Base-by-base conservation (phyloP, 257 asterid species). In the Perilla frutescens region DNA sequence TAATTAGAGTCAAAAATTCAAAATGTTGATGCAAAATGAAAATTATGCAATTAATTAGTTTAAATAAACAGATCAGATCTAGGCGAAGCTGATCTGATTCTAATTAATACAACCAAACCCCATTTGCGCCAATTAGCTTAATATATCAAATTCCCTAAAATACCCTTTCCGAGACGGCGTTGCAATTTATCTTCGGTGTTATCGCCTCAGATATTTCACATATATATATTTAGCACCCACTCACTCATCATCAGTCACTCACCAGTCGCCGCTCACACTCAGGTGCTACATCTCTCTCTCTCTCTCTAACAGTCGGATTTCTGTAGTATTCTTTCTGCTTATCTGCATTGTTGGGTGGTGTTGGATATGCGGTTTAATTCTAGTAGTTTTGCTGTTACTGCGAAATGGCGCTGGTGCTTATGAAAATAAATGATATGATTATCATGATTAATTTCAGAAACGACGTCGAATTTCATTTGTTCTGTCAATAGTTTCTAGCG, bases 241-340 rank as follows among this genome's bases (percentile, higher is more conserved):
- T 20, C 45, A 49, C 64, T 62, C 57, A 10, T 62, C 12, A 40
- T 36, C 56, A 11, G 71, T 81, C 77, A 66, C 74, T 62, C 77
- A 4, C 31, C 62, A 68, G 73, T 71, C 72, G 31, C 53, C 65
- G 13, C 45, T 49, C 34, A 3, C 12, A 13, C 63, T 76, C 82
- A 77, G 82, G 80, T 80, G 41, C 64, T 34, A 61, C 3, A 47
- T 7, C 55, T 12, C 44, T 41, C 50, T 57, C 58, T 43, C 39
- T 29, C 55, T 72, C 29, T 9, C 8, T 43, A 7, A 13, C 68
- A 39, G 1, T 34, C 43, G 63, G 40, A 51, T 61, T 39, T 66
- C 15, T 45, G 32, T 45, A 3, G 29, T 45, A 37, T n/a, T 44
- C 41, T 15, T 1, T 8, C 7, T 68, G 1, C 6, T 37, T n/a